Base-by-base conservation (phyloP, 192 early-diverging fungal species). In the Mortierella alpina region DNA sequence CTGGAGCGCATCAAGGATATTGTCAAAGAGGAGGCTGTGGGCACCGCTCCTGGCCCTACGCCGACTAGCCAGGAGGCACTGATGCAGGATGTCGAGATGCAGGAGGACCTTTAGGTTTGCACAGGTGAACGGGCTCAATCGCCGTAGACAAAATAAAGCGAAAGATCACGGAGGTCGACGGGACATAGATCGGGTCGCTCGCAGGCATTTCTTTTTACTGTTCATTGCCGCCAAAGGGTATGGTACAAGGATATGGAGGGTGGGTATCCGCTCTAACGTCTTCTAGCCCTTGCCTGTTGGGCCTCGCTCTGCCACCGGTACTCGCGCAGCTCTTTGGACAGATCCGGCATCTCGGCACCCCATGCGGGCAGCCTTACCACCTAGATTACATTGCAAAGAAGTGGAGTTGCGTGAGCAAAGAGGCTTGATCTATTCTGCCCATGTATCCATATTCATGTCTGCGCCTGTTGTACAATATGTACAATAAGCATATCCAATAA, bases 311-410 rank as follows among this genome's bases (percentile, higher is more conserved):
- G 90, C 48, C 90, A 83, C 39, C 89, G 82, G 64, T 87, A 85
- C 55, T 85, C 73, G 13, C 92, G 86, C 47, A 90, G 74, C 39
- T 90, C 90, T 11, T 84, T 85, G n/a, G 92, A 92, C 62, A 88
- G 72, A 73, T 93, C 92, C 47, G 83, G 83, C 86, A 93, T 90
- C 57, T 84, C 50, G 39, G 80, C 61, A 17, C 90, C 92, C 92
- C 92, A 93, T 15, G 86, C 88, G n/a, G 90, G 88, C 59, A 93
- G 76, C 52, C 90, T 87, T 31, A 93, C 85, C 14, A 93, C 91
- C 88, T 90, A 75, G 39, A 41, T 31, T 31, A 39, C 54, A 50
- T 2, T 14, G 49, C 49, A 11, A 17, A 50, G 17, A 50, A 50
- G 49, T 50, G 49, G 17, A 11, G 11, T 15, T 17, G 11, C 2